Conservation (phyloP, 345 rosid species). For the Geranium brycei region DNA sequence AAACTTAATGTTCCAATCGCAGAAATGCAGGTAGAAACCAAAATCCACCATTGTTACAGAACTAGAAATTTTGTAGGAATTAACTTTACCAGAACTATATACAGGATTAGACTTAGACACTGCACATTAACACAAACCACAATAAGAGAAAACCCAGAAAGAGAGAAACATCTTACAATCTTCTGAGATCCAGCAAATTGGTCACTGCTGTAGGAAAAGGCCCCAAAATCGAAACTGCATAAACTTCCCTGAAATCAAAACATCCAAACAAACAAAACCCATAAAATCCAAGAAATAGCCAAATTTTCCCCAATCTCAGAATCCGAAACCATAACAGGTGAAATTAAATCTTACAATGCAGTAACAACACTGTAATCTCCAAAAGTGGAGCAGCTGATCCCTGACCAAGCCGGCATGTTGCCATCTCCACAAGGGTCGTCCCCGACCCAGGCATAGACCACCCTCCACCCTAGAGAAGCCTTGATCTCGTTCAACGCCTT, state of each 20-base stretch:
- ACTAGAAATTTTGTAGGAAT: no score
- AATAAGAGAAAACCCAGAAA: background rate
- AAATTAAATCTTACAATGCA: conserved; percentile 37
- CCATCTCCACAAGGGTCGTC: conserved; percentile 98
- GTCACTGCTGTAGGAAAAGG: conserved; percentile 86
- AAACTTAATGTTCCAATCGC: background rate
- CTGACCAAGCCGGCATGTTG: conserved; percentile 81
- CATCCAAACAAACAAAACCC: background rate
- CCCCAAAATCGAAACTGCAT: conserved; percentile 90
- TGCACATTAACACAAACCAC: background rate
- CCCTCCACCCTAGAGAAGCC: conserved; percentile 96
- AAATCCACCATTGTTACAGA: no score
- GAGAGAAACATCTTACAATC: conserved; percentile 41
- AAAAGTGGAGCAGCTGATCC: conserved; percentile 76
- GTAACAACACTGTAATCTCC: conserved; percentile 90
- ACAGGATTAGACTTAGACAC: background rate
- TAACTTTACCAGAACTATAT: no score
- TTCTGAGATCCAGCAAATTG: conserved; percentile 75
- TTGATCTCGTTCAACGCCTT: conserved; percentile 95
- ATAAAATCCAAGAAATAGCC: background rate
- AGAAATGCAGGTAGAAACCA: no score
- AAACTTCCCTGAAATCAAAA: conserved; percentile 51
- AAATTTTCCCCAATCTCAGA: background rate
- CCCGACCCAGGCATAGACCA: conserved; percentile 91
- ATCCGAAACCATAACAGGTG: background rate